Evolutionary conservation across 2,329 filamentous ascomycete species (phyloP), one percentile per base, ranked within the genome.

Genomic region (Phialophora chinensis): DNA sequence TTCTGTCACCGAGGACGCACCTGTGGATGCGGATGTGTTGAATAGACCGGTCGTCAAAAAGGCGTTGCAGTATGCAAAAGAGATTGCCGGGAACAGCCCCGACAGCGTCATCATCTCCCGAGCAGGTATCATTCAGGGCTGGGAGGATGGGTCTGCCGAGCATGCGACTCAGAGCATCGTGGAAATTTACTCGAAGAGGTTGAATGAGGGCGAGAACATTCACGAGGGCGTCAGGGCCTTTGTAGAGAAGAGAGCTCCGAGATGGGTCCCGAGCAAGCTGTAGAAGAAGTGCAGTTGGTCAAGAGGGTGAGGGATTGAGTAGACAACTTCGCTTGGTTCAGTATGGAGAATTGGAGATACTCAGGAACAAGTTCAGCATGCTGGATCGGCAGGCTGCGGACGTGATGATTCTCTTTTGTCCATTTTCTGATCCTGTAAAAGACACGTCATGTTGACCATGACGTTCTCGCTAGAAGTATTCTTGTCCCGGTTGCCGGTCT

Each of bases 51-150:
- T 72, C 7, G 68, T 69, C 33, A 66, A 67, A 44, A 69, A 68
- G 73, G 89, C 90, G 33, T 71, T 93, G 44, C 78, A 79, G 66
- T 82, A 89, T 77, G 91, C 91, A 17, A 77, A 75, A 44, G 77
- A 82, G 74, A 85, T 93, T 71, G 85, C 85, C 27, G 83, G 73
- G 66, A 89, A 90, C 76, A 91, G 88, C 71, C 91, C 91, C 2
- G 91, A 94, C 77, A 84, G 88, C 31, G 85, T 93, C 27, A 87
- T 93, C 72, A 88, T 91, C n/a, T 88, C 82, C 67, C 83, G 90
- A 20, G 88, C 89, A 73, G 91, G 91, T 0, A 74, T 94, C 57
- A 86, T 90, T 76, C 77, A 90, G 67, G 90, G 89, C 0, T 93
- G 90, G 90, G 90, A 91, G 72, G 85, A 83, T 0, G 78, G 89